A percentile compares a stretch with the other conserved stretches of the same genome.
Evolutionary conservation across 2,329 filamentous ascomycete species (phyloP).

Genomic region (Penicillium sp.): DNA sequence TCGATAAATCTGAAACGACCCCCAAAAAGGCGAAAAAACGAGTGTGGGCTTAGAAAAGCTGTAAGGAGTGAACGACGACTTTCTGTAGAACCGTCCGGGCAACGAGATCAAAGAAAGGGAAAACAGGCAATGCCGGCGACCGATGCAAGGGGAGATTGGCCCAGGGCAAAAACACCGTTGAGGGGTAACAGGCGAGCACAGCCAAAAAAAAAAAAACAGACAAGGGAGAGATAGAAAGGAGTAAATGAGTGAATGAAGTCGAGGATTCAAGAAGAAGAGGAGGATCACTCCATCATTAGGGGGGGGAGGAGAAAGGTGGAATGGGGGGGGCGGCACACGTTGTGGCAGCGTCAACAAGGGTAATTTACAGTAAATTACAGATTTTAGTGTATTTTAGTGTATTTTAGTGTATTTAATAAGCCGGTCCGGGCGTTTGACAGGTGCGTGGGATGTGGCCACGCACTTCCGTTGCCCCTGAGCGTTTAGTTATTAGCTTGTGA

Average conservation of each 20-base stretch:
- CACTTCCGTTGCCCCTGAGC: conserved; percentile 5
- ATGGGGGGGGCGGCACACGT: conserved; percentile 24
- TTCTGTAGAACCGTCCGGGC: conserved; percentile 17
- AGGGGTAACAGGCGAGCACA: conserved; percentile 13
- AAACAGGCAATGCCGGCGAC: conserved; percentile 15
- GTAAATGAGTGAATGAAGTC: conserved; percentile 28
- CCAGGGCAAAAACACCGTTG: conserved; percentile 25
- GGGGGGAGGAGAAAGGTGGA: conserved; percentile 7
- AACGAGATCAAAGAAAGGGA: conserved; percentile 21
- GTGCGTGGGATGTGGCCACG: conserved; percentile 4
- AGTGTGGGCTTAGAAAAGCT: conserved; percentile 21
- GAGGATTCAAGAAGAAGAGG: conserved; percentile 10
- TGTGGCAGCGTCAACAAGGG: conserved; percentile 16
- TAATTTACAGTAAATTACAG: conserved; percentile 15
- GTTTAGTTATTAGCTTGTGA: background rate
- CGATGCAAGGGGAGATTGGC: conserved; percentile 25
- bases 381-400: background rate
- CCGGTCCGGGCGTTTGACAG: background rate
- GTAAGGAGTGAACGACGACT: conserved; percentile 24
- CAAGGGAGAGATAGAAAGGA: conserved; percentile 26
- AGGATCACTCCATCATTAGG: conserved; percentile 8
- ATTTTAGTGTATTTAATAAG: conserved; percentile 1
- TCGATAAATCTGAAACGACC: conserved; percentile 20
- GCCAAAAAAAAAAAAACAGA: conserved; percentile 14
- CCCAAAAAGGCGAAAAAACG: conserved; percentile 16